Evolutionary conservation across 768 basidiomycete species (phyloP), one percentile per base, ranked within the genome.

Genomic region (Pleurotus cornucopiae): DNA sequence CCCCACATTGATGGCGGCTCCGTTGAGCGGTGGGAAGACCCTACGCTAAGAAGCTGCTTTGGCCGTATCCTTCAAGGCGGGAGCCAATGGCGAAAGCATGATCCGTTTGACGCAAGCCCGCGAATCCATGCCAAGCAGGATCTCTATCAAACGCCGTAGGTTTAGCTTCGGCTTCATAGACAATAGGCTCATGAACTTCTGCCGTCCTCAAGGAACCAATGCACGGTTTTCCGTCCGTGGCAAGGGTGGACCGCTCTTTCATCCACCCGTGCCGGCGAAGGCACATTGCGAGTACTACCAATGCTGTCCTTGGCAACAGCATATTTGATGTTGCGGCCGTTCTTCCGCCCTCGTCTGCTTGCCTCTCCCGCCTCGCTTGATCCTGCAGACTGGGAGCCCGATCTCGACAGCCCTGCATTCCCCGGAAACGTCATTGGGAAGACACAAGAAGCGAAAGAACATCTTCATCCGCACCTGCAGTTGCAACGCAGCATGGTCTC

Each of bases 251-350:
- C 76, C 7, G 76, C 75, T 7, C 67, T 82, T 59, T 82, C 79
- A 5, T 68, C 63, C 43, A 83, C 84, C 3, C 82, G 80, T 0
- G 78, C 81, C 0, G 71, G 70, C 13, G 83, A 88, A 63, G 87
- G 87, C 11, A 88, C 86, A 0, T 73, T 88, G 1, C 73, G 76
- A 1, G 79, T 88, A n/a, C 76, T 83, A 41, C 85, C 85, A 0
- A 75, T 79, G 66, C 68, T 88, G 46, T 68, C 69, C 0, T 73
- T 84, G 16, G 69, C 82, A 5, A 77, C 82, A 0, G 79, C 86
- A 0, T 89, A 89, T 59, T 69, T 80, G 56, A 71, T 88, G 16
- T 73, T 88, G 0, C 78, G 87, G 6, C 86, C 86, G 0, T 85
- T 88, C 70, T 88, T 89, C 76, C 73, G 71, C 49, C 76, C 73